These are phyloP conservation scores for Musa beccarii DNA, from an alignment of 176 grass and related monocot genomes.

Conservation along the genomic window DNA sequence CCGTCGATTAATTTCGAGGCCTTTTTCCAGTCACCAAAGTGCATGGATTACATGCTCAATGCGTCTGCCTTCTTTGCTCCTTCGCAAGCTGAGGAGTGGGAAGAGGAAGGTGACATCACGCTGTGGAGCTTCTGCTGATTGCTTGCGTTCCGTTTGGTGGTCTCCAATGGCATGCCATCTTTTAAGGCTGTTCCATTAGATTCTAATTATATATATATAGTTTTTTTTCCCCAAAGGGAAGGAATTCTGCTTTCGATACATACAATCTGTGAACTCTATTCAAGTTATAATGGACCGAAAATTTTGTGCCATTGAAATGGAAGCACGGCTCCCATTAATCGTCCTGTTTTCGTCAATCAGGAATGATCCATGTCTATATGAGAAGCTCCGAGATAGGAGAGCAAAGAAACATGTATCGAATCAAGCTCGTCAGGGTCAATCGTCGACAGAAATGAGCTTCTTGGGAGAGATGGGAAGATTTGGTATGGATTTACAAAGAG, in stretches of 20 bases:
- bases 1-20: slow-evolving; percentile 45
- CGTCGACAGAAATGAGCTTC: no score
- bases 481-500: no score
- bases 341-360: no score
- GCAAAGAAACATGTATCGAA: no score
- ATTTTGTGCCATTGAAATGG: no score
- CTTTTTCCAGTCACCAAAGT: slow-evolving; percentile 82
- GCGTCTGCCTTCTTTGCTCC: slow-evolving; percentile 57
- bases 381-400: no score
- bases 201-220: no score
- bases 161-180: not conserved
- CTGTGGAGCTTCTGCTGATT: slow-evolving; percentile 65
- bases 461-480: no score
- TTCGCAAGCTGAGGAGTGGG: slow-evolving; percentile 20
- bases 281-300: not conserved
- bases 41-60: slow-evolving; percentile 61
- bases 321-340: no score
- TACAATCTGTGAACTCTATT: not conserved
- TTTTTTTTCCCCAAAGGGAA: no score
- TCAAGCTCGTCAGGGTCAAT: no score
- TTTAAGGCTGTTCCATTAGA: not conserved
- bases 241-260: not conserved
- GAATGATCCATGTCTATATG: no score
- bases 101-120: slow-evolving; percentile 46
- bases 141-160: not conserved